Conservation (phyloP, 805 yeast species). For the Alloascoidea hylecoeti region DNA sequence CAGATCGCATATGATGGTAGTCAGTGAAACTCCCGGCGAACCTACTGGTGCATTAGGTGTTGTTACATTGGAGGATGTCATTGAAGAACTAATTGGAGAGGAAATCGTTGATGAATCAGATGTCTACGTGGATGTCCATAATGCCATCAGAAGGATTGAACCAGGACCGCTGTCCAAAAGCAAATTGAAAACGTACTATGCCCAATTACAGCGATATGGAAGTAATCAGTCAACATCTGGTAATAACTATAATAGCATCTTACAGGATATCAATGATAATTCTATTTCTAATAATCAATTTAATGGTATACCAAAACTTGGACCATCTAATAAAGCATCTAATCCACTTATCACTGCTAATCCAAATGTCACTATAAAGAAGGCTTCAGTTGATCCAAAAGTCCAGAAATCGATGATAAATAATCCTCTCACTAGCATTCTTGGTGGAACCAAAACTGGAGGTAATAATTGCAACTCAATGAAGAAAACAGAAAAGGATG, state of each 20-base stretch:
- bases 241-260: no score
- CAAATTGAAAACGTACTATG: conserved; percentile 11
- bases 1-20: conserved; percentile 75
- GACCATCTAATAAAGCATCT: conserved; percentile 52
- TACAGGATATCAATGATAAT: no score
- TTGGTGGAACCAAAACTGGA: not conserved
- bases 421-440: not conserved
- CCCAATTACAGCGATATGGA: conserved; percentile 2
- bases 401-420: conserved; percentile 9
- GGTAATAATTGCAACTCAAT: not conserved
- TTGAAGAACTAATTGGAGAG: conserved; percentile 75
- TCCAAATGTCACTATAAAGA: conserved; percentile 53
- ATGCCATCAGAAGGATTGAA: conserved; percentile 39
- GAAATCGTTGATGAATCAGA: conserved; percentile 78
- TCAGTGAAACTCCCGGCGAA: conserved; percentile 58
- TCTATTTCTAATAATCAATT: conserved; percentile 7
- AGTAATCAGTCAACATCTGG: not conserved
- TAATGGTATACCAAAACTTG: conserved; percentile 22
- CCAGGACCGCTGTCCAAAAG: conserved; percentile 1
- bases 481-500: not conserved
- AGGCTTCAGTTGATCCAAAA: conserved; percentile 25
- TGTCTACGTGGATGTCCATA: conserved; percentile 63
- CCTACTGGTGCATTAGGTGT: conserved; percentile 60
- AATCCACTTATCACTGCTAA: conserved; percentile 53
- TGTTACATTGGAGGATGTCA: conserved; percentile 68